Evolutionary conservation across 257 asterid species (phyloP).

Genomic region (Gardenia jasminoides): DNA sequence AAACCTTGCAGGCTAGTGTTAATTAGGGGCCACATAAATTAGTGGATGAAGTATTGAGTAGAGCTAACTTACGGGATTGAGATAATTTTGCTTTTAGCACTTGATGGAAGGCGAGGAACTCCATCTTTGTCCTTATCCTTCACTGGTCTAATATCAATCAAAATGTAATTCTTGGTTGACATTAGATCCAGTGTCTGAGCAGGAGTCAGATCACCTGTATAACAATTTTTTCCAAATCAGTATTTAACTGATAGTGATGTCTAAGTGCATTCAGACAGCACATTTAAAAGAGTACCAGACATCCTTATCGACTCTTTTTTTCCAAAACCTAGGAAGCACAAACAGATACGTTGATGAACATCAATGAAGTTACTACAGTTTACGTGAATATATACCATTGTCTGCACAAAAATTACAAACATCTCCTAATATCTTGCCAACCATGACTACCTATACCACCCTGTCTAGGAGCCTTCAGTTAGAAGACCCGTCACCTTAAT

Average conservation of each 20-base stretch:
- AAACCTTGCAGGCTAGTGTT: not conserved
- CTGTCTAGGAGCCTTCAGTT: not conserved
- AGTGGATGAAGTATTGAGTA: slow-evolving; percentile 1
- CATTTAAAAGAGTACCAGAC: not conserved
- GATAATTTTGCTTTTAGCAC: slow-evolving; percentile 66
- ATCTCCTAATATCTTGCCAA: not conserved
- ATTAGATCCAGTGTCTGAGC: slow-evolving; percentile 83
- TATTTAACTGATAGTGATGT: not conserved
- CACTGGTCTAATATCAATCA: slow-evolving; percentile 93
- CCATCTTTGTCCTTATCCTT: slow-evolving; percentile 89
- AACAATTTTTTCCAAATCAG: slow-evolving; percentile 21
- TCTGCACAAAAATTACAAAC: not conserved
- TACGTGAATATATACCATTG: not conserved
- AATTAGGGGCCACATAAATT: not conserved
- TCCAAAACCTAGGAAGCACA: not conserved
- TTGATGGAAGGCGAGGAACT: slow-evolving; percentile 85
- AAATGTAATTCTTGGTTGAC: slow-evolving; percentile 67
- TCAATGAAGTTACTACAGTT: not conserved
- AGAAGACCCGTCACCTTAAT: not conserved
- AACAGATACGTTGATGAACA: not conserved
- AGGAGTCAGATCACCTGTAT: slow-evolving; percentile 75
- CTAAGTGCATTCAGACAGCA: not conserved
- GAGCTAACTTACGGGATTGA: slow-evolving; percentile 70
- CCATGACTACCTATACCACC: too few relatives aligned
- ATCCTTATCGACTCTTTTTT: not conserved